These are phyloP conservation scores for Dictyostelium firmibasis DNA, from an alignment of 78 protist genomes.

Conservation along the genomic window DNA sequence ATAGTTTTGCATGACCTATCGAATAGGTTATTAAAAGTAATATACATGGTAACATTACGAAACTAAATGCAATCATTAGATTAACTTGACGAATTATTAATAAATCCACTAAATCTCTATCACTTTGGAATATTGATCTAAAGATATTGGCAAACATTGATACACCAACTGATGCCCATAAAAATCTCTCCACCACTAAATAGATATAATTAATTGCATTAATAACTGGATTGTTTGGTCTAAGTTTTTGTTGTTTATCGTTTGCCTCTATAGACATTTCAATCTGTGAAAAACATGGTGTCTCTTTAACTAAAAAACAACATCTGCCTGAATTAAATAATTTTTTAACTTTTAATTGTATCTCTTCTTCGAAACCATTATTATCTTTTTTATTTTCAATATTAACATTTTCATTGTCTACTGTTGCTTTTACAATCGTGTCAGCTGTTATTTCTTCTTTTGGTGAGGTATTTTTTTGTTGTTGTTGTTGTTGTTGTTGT, in stretches of 20 bases:
- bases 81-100: constrained; percentile 57
- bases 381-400: neutral
- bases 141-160: constrained; percentile 60
- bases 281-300: constrained; percentile 42
- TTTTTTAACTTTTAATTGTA: neutral
- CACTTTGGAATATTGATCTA: constrained; percentile 30
- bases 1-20: constrained; percentile 62
- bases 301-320: constrained; percentile 30
- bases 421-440: no score
- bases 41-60: constrained; percentile 65
- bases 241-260: neutral
- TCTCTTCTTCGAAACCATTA: neutral
- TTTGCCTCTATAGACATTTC: neutral
- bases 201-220: constrained; percentile 64
- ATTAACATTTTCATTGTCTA: neutral
- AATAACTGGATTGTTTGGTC: constrained; percentile 67
- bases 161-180: constrained; percentile 34
- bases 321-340: constrained; percentile 53
- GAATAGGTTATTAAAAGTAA: constrained; percentile 39
- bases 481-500: neutral
- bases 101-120: constrained; percentile 35
- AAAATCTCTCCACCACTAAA: constrained; percentile 44
- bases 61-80: constrained; percentile 54
- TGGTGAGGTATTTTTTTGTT: neutral
- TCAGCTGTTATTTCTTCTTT: neutral